These are phyloP conservation scores for Ascochyta koolunga DNA, from an alignment of 2,329 filamentous ascomycete genomes.

Conservation along the genomic window DNA sequence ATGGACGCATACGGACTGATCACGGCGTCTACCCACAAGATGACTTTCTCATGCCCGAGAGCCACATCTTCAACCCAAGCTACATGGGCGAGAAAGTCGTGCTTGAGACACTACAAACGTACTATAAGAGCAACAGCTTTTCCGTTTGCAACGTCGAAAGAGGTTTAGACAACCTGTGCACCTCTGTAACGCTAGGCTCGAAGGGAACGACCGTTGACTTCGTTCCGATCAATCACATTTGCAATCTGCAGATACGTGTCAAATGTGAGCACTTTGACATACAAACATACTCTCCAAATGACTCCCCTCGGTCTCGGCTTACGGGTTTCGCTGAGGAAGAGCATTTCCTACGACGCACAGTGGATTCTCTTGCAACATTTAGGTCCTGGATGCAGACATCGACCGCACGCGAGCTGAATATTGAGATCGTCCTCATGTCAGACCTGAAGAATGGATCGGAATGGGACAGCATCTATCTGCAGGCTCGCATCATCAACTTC, in stretches of 20 bases:
- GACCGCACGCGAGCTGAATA: constrained; percentile 4
- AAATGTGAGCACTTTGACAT: constrained; percentile 28
- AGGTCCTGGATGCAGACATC: neutral
- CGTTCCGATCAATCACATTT: constrained; percentile 20
- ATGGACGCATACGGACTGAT: constrained; percentile 25
- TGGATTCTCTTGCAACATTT: neutral
- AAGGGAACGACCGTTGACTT: neutral
- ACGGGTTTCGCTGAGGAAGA: neutral
- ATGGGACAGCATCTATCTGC: neutral
- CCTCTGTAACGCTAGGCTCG: neutral
- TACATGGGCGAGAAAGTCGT: constrained; percentile 24
- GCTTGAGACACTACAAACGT: constrained; percentile 22
- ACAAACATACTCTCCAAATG: too few species aligned
- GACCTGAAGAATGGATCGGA: neutral
- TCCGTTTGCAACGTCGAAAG: constrained; percentile 29
- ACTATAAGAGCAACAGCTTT: constrained; percentile 31
- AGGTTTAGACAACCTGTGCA: constrained; percentile 19
- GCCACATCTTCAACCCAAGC: constrained; percentile 25
- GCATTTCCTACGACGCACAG: neutral
- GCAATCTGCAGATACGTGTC: constrained; percentile 31
- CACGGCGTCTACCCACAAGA: constrained; percentile 27
- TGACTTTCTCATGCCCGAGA: constrained; percentile 26
- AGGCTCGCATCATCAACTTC: constrained; percentile 18
- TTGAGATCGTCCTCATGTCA: constrained; percentile 34
- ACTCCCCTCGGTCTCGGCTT: neutral